Conservation (phyloP, 2,329 filamentous ascomycete genomes). For the Ophiostoma sp. region DNA sequence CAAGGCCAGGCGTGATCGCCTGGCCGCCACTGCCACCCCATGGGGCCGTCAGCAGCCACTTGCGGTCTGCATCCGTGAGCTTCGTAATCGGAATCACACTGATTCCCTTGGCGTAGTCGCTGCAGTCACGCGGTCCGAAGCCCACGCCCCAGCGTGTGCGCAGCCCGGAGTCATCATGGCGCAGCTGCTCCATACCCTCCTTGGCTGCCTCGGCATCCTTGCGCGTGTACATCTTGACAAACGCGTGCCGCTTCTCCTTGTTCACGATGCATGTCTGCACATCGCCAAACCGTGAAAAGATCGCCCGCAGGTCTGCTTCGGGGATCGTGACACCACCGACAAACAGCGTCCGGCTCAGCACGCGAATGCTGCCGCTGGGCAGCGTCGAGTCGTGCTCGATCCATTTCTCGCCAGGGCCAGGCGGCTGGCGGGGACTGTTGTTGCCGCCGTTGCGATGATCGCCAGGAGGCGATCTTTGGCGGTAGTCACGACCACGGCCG, state of each 20-base stretch:
- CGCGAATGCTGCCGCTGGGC: constrained; percentile 75
- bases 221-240: constrained; percentile 96
- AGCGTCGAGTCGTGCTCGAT: constrained; percentile 73
- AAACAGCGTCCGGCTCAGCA: constrained; percentile 90
- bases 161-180: constrained; percentile 62
- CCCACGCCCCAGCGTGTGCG: constrained; percentile 96
- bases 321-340: constrained; percentile 88
- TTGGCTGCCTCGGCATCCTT: constrained; percentile 79
- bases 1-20: constrained; percentile 72
- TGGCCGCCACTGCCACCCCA: constrained; percentile 87
- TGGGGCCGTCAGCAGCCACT: constrained; percentile 93
- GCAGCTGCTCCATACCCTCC: constrained; percentile 76
- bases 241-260: constrained; percentile 94
- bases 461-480: constrained; percentile 72
- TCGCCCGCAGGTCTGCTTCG: constrained; percentile 71
- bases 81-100: constrained; percentile 89
- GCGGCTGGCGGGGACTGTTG: constrained; percentile 47
- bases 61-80: constrained; percentile 90
- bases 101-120: constrained; percentile 86
- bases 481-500: constrained; percentile 62
- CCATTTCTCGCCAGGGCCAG: constrained; percentile 53
- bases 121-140: constrained; percentile 94
- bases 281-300: constrained; percentile 75
- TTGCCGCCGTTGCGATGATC: constrained; percentile 40
- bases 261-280: constrained; percentile 99